These are phyloP conservation scores for Maudiozyma barnettii DNA, from an alignment of 805 yeast species.

Conservation along the genomic window DNA sequence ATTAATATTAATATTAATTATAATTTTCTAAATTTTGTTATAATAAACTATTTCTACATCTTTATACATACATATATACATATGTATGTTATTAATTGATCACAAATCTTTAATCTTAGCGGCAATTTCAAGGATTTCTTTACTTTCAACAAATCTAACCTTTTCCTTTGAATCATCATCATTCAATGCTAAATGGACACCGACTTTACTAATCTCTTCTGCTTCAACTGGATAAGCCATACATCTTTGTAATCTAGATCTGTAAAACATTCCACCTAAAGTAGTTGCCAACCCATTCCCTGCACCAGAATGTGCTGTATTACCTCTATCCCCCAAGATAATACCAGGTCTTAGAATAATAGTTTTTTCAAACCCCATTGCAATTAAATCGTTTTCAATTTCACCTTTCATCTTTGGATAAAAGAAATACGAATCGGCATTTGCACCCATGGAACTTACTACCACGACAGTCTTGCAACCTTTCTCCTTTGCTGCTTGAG, in stretches of 20 bases:
- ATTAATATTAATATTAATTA: not conserved
- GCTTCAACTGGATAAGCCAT: conserved; percentile 45
- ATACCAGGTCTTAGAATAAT: conserved; percentile 73
- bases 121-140: conserved; percentile 23
- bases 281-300: conserved; percentile 27
- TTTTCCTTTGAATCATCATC: conserved; percentile 19
- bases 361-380: conserved; percentile 57
- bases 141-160: conserved; percentile 24
- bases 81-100: too few species aligned
- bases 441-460: conserved; percentile 61
- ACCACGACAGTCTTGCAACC: conserved; percentile 63
- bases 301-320: conserved; percentile 29
- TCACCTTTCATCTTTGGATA: conserved; percentile 67
- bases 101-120: not conserved
- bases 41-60: not conserved
- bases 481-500: conserved; percentile 60
- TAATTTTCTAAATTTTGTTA: not conserved
- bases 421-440: conserved; percentile 43
- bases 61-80: not conserved
- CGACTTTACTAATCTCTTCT: conserved; percentile 56
- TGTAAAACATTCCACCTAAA: conserved; percentile 29
- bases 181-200: conserved; percentile 33
- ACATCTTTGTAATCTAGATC: conserved; percentile 27
- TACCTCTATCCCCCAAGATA: conserved; percentile 52
- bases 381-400: conserved; percentile 57